These are phyloP conservation scores for Hypomyces perniciosus DNA, from an alignment of 2,329 filamentous ascomycete species.

Conservation along the genomic window DNA sequence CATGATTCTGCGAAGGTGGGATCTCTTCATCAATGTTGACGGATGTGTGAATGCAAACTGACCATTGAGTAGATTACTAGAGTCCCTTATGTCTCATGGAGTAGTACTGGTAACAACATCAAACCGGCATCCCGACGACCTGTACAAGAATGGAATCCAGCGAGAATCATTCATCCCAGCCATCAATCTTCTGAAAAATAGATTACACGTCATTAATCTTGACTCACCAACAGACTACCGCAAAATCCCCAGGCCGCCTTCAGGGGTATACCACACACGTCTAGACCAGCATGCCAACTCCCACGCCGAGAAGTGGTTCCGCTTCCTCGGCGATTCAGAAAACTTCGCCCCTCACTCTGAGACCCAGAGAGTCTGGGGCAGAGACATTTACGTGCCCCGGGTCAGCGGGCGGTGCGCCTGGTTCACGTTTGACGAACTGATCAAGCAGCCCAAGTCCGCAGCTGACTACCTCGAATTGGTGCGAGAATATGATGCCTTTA, in stretches of 20 bases:
- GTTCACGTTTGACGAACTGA: slow-evolving; percentile 91
- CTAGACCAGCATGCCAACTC: slow-evolving; percentile 69
- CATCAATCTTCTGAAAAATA: slow-evolving; percentile 81
- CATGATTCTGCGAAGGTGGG: slow-evolving; percentile 81
- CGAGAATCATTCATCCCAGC: slow-evolving; percentile 92
- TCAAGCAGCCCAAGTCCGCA: slow-evolving; percentile 80
- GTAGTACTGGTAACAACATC: slow-evolving; percentile 94
- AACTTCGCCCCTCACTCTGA: slow-evolving; percentile 69
- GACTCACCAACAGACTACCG: slow-evolving; percentile 95
- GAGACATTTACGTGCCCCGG: slow-evolving; percentile 78
- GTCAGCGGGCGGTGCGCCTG: slow-evolving; percentile 83
- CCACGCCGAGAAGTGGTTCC: slow-evolving; percentile 93
- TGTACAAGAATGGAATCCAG: slow-evolving; percentile 98
- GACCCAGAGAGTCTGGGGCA: slow-evolving; percentile 83
- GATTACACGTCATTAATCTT: slow-evolving; percentile 85
- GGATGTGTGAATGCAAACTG: slow-evolving; percentile 8
- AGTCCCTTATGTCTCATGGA: slow-evolving; percentile 91
- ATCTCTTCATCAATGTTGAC: not conserved
- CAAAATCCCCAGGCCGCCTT: slow-evolving; percentile 88
- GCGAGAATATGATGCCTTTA: slow-evolving; percentile 83
- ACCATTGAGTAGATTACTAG: slow-evolving; percentile 56
- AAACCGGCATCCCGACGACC: slow-evolving; percentile 90
- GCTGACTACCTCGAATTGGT: slow-evolving; percentile 94
- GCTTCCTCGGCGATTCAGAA: slow-evolving; percentile 80
- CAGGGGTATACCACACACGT: slow-evolving; percentile 88